Conservation (phyloP, 192 early-diverging fungal species). For the Entomortierella beljakovae region DNA sequence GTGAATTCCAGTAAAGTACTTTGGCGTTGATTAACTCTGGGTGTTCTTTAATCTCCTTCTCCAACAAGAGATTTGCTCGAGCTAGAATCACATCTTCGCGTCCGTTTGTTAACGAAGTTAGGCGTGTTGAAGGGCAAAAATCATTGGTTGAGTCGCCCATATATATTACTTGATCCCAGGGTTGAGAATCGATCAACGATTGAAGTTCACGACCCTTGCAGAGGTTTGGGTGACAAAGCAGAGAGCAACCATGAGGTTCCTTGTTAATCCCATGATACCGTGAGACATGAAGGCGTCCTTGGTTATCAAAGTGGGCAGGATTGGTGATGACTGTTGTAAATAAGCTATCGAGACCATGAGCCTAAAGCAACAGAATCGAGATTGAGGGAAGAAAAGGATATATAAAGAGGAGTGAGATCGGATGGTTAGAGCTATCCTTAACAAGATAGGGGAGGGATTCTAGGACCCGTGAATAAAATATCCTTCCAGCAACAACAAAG, state of each 20-base stretch:
- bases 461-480: too few relatives aligned
- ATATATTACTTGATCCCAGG: conserved; percentile 57
- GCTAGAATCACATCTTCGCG: conserved; percentile 33
- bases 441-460: background rate
- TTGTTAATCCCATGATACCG: conserved; percentile 48
- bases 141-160: conserved; percentile 68
- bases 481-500: too few relatives aligned
- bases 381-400: conserved; percentile 62
- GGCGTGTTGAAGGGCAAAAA: conserved; percentile 61
- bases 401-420: background rate
- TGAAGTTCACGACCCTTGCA: conserved; percentile 66
- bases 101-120: conserved; percentile 19
- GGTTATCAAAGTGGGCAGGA: conserved; percentile 57
- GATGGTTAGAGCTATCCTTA: background rate
- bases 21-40: conserved; percentile 32
- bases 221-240: conserved; percentile 68
- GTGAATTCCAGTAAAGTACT: conserved; percentile 33
- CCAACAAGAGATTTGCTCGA: conserved; percentile 13
- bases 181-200: conserved; percentile 28
- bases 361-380: too few relatives aligned
- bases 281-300: conserved; percentile 55
- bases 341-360: conserved; percentile 58
- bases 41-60: conserved; percentile 24
- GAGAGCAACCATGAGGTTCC: conserved; percentile 60
- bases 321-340: conserved; percentile 70